A percentile compares a stretch with the other conserved stretches of the same genome.
These are phyloP conservation scores for Penicillium sp. DNA, from an alignment of 2,329 filamentous ascomycete species.

Conservation along the genomic window DNA sequence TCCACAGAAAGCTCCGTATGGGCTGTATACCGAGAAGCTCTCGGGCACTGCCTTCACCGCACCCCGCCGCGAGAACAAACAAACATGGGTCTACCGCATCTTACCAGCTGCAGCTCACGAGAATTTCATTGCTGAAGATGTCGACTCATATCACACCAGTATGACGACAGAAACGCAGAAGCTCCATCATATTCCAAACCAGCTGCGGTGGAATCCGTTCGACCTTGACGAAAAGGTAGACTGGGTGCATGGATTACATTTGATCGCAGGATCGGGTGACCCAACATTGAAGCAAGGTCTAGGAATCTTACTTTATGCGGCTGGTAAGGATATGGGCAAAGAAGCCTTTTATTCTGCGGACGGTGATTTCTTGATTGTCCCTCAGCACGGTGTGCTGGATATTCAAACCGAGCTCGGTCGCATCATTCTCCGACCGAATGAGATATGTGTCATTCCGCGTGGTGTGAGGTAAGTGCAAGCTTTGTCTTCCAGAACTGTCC, in stretches of 20 bases:
- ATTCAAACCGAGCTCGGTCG: constrained; percentile 76
- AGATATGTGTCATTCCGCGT: constrained; percentile 74
- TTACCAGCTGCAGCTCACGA: constrained; percentile 64
- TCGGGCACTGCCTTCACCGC: constrained; percentile 73
- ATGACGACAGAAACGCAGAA: constrained; percentile 47
- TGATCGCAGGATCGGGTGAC: constrained; percentile 78
- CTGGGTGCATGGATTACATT: constrained; percentile 68
- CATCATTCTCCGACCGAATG: constrained; percentile 73
- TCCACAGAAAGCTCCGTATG: constrained; percentile 75
- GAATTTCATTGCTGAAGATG: constrained; percentile 48
- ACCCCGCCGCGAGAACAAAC: constrained; percentile 67
- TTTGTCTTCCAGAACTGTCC: not conserved
- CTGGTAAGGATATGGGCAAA: constrained; percentile 74
- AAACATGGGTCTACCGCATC: constrained; percentile 72
- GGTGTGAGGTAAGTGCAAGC: constrained; percentile 56
- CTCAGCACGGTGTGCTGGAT: constrained; percentile 72
- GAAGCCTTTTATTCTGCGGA: constrained; percentile 83
- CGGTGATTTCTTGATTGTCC: constrained; percentile 74
- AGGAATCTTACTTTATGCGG: constrained; percentile 79
- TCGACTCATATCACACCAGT: constrained; percentile 48
- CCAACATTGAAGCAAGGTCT: constrained; percentile 76
- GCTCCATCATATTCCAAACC: constrained; percentile 76
- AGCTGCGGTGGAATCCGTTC: constrained; percentile 78
- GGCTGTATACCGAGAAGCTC: constrained; percentile 80
- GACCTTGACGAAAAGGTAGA: constrained; percentile 69